phyloP scores from a whole-genome alignment of 176 grass and related monocot species.

The Olyra latifolia region DNA sequence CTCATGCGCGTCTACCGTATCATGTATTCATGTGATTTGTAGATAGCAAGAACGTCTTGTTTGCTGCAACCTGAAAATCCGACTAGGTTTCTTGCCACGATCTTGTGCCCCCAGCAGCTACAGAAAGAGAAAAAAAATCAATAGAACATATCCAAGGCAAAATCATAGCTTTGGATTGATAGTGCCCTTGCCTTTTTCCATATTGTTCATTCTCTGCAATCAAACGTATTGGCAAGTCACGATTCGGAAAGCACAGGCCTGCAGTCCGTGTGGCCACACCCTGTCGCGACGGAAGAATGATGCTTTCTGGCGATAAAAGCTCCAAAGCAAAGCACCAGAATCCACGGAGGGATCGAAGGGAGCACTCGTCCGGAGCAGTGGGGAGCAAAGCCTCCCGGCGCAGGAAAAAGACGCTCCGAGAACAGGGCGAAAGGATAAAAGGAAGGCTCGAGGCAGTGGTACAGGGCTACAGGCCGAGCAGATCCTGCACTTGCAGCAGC shows the following conservation, averaged over 20 bases:
- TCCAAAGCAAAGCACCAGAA: conserved; percentile 39
- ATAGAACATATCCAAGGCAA: not conserved
- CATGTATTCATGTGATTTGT: not conserved
- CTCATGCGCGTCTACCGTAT: not conserved
- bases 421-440: conserved; percentile 32
- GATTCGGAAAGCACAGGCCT: not conserved
- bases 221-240: conserved; percentile 16
- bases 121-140: not conserved
- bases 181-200: not conserved
- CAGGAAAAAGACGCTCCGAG: conserved; percentile 31
- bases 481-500: conserved; percentile 2
- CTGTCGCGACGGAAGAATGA: conserved; percentile 1
- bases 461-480: not conserved
- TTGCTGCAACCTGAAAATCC: not conserved
- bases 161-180: not conserved
- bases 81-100: not conserved
- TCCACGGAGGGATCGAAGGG: not conserved
- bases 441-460: conserved; percentile 31
- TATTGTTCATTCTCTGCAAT: not conserved
- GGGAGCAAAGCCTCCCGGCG: conserved; percentile 11
- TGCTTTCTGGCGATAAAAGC: conserved; percentile 46
- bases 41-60: not conserved
- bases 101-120: no score
- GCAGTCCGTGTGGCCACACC: conserved; percentile 28
- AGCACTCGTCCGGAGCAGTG: conserved; percentile 24